phyloP scores from a whole-genome alignment of 78 protist species.

The Dictyostelium capitatum region DNA sequence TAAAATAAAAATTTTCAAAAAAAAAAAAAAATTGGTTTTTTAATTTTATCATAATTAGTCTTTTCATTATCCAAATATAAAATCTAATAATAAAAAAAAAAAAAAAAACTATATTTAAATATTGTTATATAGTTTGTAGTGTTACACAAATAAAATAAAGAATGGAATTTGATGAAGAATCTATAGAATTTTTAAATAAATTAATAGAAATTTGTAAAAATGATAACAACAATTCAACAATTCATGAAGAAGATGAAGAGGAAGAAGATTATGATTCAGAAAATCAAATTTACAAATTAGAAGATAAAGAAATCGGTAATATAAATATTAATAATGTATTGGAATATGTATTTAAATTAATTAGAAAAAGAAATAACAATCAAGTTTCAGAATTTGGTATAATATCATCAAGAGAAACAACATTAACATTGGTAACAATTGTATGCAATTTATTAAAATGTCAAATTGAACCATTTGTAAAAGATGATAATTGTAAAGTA shows the following conservation, averaged over 20 bases:
- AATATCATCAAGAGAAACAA: neutral
- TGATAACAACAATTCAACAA: neutral
- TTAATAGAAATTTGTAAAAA: neutral
- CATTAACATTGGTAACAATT: slow-evolving; percentile 18
- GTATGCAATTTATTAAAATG: slow-evolving; percentile 25
- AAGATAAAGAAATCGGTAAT: neutral
- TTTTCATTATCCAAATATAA: neutral
- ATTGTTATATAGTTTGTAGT: too few relatives aligned
- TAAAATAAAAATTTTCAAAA: neutral
- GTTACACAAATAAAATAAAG: neutral
- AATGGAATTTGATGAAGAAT: neutral
- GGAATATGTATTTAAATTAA: neutral
- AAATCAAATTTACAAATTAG: neutral
- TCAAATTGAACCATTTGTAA: neutral
- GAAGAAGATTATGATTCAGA: slow-evolving; percentile 6
- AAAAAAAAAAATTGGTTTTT: neutral
- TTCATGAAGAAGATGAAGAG: neutral
- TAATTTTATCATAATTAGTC: neutral
- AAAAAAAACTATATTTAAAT: neutral
- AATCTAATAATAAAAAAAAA: neutral
- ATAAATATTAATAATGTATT: neutral
- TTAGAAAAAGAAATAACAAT: slow-evolving; percentile 9
- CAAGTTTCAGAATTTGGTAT: neutral
- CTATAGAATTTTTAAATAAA: neutral
- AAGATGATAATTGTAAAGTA: neutral